Percentiles rank a stretch among this genome's conserved stretches.
These are phyloP conservation scores for Moricandia arvensis DNA, from an alignment of 345 rosid genomes.

Conservation along the genomic window DNA sequence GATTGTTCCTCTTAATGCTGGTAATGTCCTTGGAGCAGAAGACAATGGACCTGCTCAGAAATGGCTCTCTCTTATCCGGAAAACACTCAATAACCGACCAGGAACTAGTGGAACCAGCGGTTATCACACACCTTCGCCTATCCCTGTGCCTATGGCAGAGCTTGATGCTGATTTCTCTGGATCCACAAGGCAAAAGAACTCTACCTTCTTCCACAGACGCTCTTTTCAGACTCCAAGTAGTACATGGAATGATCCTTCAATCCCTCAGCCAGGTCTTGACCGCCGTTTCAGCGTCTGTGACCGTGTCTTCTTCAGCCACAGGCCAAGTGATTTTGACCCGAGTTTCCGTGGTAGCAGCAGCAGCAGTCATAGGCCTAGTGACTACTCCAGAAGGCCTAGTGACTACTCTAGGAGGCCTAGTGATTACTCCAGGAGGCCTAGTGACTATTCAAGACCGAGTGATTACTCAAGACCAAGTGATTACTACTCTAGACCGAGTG, in stretches of 20 bases:
- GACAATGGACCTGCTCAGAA: constrained; percentile 98
- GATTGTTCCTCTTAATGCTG: constrained; percentile 96
- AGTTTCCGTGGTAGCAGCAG: constrained; percentile 47
- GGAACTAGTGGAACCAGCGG: constrained; percentile 76
- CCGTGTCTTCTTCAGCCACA: constrained; percentile 77
- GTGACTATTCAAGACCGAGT: neutral
- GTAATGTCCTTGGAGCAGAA: constrained; percentile 93
- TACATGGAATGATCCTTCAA: constrained; percentile 80
- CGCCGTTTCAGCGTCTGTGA: constrained; percentile 93
- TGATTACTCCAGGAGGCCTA: neutral
- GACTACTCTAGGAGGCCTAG: neutral
- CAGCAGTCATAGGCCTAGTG: constrained; percentile 29
- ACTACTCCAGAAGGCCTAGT: neutral
- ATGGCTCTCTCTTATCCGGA: constrained; percentile 82
- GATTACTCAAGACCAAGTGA: constrained; percentile 36
- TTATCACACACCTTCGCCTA: constrained; percentile 83
- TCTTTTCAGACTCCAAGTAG: constrained; percentile 78
- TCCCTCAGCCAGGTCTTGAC: constrained; percentile 80
- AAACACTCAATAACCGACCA: constrained; percentile 80
- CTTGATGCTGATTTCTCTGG: constrained; percentile 93
- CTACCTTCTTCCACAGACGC: constrained; percentile 81
- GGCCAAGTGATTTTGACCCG: constrained; percentile 75
- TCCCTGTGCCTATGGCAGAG: constrained; percentile 87
- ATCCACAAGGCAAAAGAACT: constrained; percentile 79
- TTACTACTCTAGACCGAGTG: constrained; percentile 77